A percentile compares a stretch with the other conserved stretches of the same genome.
Evolutionary conservation across 805 yeast genomes (phyloP).

Genomic region (Zygoascus tannicola): DNA sequence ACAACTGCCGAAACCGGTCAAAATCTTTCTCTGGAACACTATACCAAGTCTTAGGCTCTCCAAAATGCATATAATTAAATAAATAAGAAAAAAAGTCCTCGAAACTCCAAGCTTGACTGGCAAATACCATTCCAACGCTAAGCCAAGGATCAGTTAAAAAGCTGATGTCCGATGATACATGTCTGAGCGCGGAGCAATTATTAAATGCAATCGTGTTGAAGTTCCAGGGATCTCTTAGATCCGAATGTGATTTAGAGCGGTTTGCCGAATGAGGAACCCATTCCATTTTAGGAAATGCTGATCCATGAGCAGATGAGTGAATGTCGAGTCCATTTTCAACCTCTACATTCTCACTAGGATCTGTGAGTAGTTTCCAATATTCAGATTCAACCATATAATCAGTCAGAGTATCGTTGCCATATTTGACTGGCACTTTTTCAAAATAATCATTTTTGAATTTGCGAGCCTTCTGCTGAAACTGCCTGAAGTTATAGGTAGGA

Average conservation of each 20-base stretch:
- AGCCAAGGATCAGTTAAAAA: conserved; percentile 89
- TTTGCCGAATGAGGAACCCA: conserved; percentile 6
- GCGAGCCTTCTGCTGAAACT: conserved; percentile 49
- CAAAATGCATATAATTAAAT: conserved; percentile 76
- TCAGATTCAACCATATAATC: conserved; percentile 44
- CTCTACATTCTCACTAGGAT: conserved; percentile 39
- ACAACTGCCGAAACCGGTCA: conserved; percentile 46
- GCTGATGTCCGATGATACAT: conserved; percentile 55
- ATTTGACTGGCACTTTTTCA: background rate
- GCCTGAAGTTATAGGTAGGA: conserved; percentile 45
- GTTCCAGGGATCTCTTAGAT: conserved; percentile 56
- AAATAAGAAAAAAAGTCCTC: conserved; percentile 80
- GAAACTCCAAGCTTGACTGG: conserved; percentile 86
- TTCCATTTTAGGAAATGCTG: conserved; percentile 59
- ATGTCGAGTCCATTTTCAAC: conserved; percentile 83
- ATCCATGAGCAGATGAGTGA: conserved; percentile 54
- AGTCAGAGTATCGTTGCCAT: background rate
- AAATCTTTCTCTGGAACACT: conserved; percentile 61
- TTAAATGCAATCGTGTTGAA: conserved; percentile 63
- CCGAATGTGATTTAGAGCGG: conserved; percentile 1
- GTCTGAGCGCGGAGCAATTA: conserved; percentile 58
- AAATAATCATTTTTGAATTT: conserved; percentile 27
- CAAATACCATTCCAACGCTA: conserved; percentile 69
- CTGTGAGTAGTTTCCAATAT: conserved; percentile 53
- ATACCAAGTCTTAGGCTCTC: conserved; percentile 80